A percentile compares a stretch with the other conserved stretches of the same genome.
These are phyloP conservation scores for Paxillus rubicundulus DNA, from an alignment of 768 basidiomycete genomes.

Conservation along the genomic window DNA sequence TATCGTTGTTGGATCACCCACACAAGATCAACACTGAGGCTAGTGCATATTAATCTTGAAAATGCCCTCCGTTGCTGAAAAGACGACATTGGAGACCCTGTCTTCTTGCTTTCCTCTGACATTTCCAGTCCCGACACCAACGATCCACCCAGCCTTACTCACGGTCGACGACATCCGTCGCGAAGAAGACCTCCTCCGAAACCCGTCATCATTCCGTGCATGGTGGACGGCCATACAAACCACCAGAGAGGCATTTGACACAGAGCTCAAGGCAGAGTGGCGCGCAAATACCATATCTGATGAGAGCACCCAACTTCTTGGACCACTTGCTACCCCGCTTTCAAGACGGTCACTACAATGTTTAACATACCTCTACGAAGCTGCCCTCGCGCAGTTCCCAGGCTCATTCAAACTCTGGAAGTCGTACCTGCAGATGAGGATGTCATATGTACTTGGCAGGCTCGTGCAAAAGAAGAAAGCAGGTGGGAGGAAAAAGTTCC, in stretches of 20 bases:
- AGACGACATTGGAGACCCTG: conserved; percentile 49
- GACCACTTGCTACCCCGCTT: conserved; percentile 71
- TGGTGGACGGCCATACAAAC: conserved; percentile 89
- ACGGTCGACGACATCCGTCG: conserved; percentile 73
- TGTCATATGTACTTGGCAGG: conserved; percentile 83
- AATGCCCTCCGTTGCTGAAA: conserved; percentile 59
- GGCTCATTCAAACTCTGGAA: conserved; percentile 96
- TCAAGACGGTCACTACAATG: conserved; percentile 78
- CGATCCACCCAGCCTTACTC: conserved; percentile 74
- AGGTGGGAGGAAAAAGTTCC: conserved; percentile 88
- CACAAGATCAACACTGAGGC: background rate
- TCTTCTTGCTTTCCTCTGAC: conserved; percentile 76
- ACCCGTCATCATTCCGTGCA: conserved; percentile 85
- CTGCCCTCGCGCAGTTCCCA: conserved; percentile 84
- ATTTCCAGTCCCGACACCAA: conserved; percentile 77
- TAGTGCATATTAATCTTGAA: conserved; percentile 15
- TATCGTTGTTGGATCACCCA: background rate
- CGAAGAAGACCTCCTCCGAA: conserved; percentile 92
- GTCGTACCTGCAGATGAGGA: conserved; percentile 80
- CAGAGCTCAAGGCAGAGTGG: conserved; percentile 55
- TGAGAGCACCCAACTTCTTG: conserved; percentile 60
- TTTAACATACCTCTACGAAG: conserved; percentile 90
- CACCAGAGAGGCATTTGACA: conserved; percentile 61
- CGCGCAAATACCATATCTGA: conserved; percentile 44
- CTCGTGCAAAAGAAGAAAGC: conserved; percentile 68